Base-by-base conservation (phyloP, 2,329 filamentous ascomycete genomes). In the Dothideomycetidae sp. region DNA sequence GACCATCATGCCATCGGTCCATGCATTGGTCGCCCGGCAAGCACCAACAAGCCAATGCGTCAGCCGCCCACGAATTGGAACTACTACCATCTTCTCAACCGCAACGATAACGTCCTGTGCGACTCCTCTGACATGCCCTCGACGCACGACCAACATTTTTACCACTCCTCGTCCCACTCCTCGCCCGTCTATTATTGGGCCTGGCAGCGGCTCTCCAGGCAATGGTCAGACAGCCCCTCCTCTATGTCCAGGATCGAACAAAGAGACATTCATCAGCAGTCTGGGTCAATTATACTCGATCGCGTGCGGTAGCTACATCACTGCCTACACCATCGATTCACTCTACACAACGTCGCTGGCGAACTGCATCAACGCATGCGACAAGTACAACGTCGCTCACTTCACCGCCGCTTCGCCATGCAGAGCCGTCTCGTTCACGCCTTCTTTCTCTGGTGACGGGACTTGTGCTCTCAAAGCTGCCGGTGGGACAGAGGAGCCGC, bases 81-180 rank as follows among this genome's bases (percentile, higher is more conserved):
- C 52, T 3, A 54, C 48, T 2, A 55, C 52, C 4, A 28, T 55
- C 9, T 50, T 50, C 36, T 53, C 51, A 5, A 55, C 51, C 1
- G 41, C 49, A n/a, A 53, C 48, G 2, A 43, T 53, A 15, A 55
- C 50, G 5, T 49, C 44, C 14, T 56, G 53, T 40, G 44, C 45
- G 3, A 44, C 51, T 4, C 49, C 48, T 5, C 41, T 44, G 10
- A 48, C 48, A 14, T 55, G 53, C 42, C 50, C 50, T 2, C 33
- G 32, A 13, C 19, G 18, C 10, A 38, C 36, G 4, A 38, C 16
- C 17, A 38, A 38, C 16, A 29, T 29, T 7, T 33, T 38, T 14
- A 29, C 21, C 28, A 31, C 36, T 16, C 36, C 36, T 4, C 31
- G 17, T 12, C 32, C 38, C 3, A 15, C 29, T 5, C 16, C 30